Conservation (phyloP, 345 rosid genomes). For the Cochlearia excelsa region DNA sequence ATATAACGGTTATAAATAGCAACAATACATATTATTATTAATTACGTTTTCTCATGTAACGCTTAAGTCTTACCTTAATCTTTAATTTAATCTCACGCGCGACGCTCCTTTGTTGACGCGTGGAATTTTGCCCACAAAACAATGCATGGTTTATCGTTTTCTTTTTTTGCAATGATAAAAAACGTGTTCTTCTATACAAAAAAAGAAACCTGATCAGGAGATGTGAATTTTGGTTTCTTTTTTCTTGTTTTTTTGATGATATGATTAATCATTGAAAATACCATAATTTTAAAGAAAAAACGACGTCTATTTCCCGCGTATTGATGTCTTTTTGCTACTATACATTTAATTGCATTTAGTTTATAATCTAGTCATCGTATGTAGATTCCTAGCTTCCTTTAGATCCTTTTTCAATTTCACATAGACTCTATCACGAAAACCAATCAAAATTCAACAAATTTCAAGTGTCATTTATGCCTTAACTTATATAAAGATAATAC, state of each 20-base stretch:
- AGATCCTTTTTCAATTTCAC: background rate
- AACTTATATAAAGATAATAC: background rate
- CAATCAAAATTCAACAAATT: background rate
- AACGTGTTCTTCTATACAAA: conserved; percentile 20
- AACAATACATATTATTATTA: background rate
- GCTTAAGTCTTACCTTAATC: conserved; percentile 14
- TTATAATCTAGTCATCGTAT: conserved; percentile 2
- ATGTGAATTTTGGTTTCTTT: background rate
- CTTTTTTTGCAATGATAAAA: conserved; percentile 9
- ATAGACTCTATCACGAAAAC: background rate
- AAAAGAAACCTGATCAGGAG: conserved; percentile 3
- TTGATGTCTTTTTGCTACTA: background rate
- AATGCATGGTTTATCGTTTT: conserved; percentile 15
- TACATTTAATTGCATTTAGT: background rate
- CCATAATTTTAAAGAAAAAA: background rate
- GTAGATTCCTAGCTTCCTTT: background rate
- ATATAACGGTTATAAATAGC: conserved; percentile 15
- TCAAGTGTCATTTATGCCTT: background rate
- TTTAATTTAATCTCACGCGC: conserved; percentile 21
- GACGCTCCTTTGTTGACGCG: conserved; percentile 23
- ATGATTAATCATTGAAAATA: conserved; percentile 16
- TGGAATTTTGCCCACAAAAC: conserved; percentile 1
- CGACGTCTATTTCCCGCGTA: conserved; percentile 26
- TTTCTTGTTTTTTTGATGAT: background rate
- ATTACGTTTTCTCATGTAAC: conserved; percentile 28